Percentiles rank a stretch among this genome's conserved stretches.
Evolutionary conservation across 129 eudicot species (phyloP).

Genomic region (Logfia minima): DNA sequence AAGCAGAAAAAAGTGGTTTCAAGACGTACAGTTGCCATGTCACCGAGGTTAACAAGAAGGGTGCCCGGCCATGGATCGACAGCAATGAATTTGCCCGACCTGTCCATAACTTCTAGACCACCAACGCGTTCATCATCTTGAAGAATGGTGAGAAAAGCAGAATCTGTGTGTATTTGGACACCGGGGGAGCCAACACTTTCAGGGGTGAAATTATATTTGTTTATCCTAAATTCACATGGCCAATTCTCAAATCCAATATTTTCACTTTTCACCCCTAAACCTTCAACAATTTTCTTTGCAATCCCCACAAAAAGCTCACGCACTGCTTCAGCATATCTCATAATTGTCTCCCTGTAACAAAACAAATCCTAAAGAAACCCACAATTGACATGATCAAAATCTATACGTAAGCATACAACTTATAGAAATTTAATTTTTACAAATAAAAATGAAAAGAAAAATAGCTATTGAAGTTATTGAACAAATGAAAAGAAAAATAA

Average conservation of each 20-base stretch:
- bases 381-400: background rate
- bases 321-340: slow-evolving; percentile 64
- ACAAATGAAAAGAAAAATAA: no score
- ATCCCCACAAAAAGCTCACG: slow-evolving; percentile 43
- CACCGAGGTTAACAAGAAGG: slow-evolving; percentile 80
- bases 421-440: no score
- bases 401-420: no score
- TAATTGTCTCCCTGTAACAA: slow-evolving; percentile 50
- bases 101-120: slow-evolving; percentile 81
- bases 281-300: slow-evolving; percentile 45
- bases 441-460: no score
- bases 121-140: slow-evolving; percentile 85
- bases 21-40: slow-evolving; percentile 57
- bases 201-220: slow-evolving; percentile 64
- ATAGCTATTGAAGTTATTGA: no score
- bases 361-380: background rate
- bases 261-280: slow-evolving; percentile 40
- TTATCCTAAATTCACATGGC: slow-evolving; percentile 79
- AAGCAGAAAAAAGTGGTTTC: background rate
- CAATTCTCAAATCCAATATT: slow-evolving; percentile 47
- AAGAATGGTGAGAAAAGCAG: slow-evolving; percentile 78
- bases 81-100: slow-evolving; percentile 45
- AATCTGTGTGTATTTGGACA: slow-evolving; percentile 75
- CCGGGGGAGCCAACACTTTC: slow-evolving; percentile 62
- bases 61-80: slow-evolving; percentile 73